Evolutionary conservation across 1,284 basidiomycete genomes (phyloP), one percentile per base, ranked within the genome.

Genomic region (Xerocomus amazonicus): DNA sequence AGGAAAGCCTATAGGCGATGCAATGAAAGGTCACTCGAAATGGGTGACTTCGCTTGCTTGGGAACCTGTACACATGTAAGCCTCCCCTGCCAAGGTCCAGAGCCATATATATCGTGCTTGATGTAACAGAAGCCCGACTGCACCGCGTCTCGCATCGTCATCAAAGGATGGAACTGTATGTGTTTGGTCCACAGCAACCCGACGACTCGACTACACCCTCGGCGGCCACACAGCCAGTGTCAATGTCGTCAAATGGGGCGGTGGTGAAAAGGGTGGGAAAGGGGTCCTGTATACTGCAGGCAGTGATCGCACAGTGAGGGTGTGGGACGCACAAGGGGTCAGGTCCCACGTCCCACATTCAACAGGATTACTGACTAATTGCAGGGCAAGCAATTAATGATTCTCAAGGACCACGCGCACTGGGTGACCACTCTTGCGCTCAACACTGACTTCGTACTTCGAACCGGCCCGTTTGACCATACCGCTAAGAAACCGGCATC

Each of bases 361-460:
- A 32, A 33, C 44, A 38, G 13, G 36, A 43, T 8, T 17, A 14
- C 50, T 66, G 43, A 60, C 37, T 26, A 46, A 46, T 26, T 45
- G 50, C 47, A 87, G 82, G 87, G 85, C 0, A 79, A 73, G 58
- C 75, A 75, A 39, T 62, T 90, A 42, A 77, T 87, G 78, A 87
- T 85, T 1, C 74, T 99, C 27, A 92, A 89, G 68, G 94, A 97
- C 56, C 97, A 99, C 61, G 95, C 95, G 0, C 97, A 99, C 65
- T 98, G 95, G 96, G 96, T 99, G 17, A 99, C 95, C 40, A 98
- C 95, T 0, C 82, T 99, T 42, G 87, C 96, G 2, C 78, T 99
- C 48, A 96, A 93, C 62, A 97, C 95, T 13, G 96, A 99, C 67
- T 97, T 95, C 65, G 83, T 96, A 13, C 78, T 97, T 9, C 85